phyloP scores from a whole-genome alignment of 768 basidiomycete species.

The Grammothele lineata region DNA sequence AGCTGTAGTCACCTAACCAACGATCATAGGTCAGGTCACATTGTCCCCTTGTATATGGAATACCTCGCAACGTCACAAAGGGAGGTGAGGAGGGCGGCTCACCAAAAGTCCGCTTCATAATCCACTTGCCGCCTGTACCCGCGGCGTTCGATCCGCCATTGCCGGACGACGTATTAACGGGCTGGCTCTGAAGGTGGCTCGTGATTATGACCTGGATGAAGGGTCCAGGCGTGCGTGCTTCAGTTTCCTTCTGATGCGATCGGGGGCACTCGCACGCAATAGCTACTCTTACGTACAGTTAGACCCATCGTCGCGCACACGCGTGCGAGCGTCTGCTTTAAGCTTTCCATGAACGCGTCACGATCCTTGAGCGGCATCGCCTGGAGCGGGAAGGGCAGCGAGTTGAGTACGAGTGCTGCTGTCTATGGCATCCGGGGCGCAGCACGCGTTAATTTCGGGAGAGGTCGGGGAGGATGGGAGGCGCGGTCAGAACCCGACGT shows the following conservation, averaged over 20 bases:
- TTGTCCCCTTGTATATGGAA: background rate
- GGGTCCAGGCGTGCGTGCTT: conserved; percentile 2
- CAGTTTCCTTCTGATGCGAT: conserved; percentile 16
- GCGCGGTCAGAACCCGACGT: conserved; percentile 5
- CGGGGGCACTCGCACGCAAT: conserved; percentile 10
- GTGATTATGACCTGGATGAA: conserved; percentile 51
- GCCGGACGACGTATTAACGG: background rate
- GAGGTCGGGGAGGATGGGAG: background rate
- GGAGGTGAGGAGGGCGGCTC: conserved; percentile 4
- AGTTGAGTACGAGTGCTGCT: conserved; percentile 60
- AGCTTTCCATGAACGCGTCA: conserved; percentile 41
- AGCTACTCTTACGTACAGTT: conserved; percentile 36
- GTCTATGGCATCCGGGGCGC: conserved; percentile 34
- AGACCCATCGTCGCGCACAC: conserved; percentile 43
- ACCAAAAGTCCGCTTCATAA: conserved; percentile 70
- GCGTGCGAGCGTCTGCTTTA: conserved; percentile 51
- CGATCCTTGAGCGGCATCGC: conserved; percentile 35
- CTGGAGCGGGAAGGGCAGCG: conserved; percentile 67
- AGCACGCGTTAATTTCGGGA: conserved; percentile 3
- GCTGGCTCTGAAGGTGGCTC: conserved; percentile 59
- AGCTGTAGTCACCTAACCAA: conserved; percentile 31
- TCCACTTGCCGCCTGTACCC: conserved; percentile 39
- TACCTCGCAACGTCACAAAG: background rate
- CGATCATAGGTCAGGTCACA: conserved; percentile 2
- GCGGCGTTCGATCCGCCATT: conserved; percentile 49